Base-by-base conservation (phyloP, 306 rosid genomes). In the Cyclanthera cordifolia region DNA sequence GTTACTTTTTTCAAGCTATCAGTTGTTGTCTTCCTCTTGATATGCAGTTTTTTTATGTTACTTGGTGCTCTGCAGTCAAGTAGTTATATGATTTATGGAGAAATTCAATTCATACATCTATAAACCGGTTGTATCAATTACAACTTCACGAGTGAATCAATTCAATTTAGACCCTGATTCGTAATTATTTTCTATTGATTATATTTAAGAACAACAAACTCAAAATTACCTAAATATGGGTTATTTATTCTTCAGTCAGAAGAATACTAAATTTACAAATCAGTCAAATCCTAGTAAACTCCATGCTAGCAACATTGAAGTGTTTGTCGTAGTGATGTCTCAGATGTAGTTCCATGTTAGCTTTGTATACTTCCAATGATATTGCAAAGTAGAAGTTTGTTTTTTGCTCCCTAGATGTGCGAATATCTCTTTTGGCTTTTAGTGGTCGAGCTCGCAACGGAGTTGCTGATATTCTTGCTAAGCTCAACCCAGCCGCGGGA, bases 1-100 rank as follows among this genome's bases (percentile, higher is more conserved):
- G n/a, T n/a, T n/a, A n/a, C n/a, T n/a, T n/a, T n/a, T 53, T 70
- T 70, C 10, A 53, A 21, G 58, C 12, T 53, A 19, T 52, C 23
- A 27, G 30, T 11, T 53, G 61, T 47, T 49, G 43, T 72, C 68
- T 73, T 43, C 54, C 17, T 59, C n/a, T n/a, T n/a, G n/a, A n/a
- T n/a, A n/a, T n/a, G n/a, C n/a, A n/a, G n/a, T n/a, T n/a, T n/a
- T 13, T 34, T 34, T 30, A 32, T 8, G 47, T 14, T 2, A 9
- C 21, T 32, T n/a, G n/a, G 47, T 59, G 48, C 25, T 19, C 25
- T 19, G 21, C 13, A 3, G 46, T 8, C 23, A n/a, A 58, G 46
- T 32, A 32, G 67, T 55, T 5, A 55, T 13, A 16, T 8, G 28
- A 53, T 20, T 9, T 17, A 53, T 19, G 7, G 28, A 21, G 21